Evolutionary conservation across 257 asterid species (phyloP), one percentile per base, ranked within the genome.

Genomic region (Leonotis leonurus): DNA sequence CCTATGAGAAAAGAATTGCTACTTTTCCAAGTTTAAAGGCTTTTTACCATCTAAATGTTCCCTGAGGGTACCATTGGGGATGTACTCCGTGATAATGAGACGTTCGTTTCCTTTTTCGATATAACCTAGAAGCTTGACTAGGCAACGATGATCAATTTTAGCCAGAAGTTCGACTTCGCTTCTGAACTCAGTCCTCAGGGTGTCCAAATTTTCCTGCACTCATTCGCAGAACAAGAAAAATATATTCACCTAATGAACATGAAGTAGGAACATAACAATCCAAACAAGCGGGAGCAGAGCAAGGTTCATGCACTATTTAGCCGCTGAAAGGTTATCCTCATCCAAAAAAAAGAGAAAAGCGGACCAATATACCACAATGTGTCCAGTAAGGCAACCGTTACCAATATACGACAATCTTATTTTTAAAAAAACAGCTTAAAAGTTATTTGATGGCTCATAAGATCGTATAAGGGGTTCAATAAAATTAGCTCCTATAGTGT

Each of bases 121-220:
- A 62, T 82, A 93, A 65, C 96, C 99, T 68, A 93, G 96, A 55
- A 87, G 88, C 87, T 86, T 89, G 63, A 93, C 99, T 70, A 93
- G 80, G 81, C 77, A 89, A 20, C 97, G 94, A 62, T 93, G 99
- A 22, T 93, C 99, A 60, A 89, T 93, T 77, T 89, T 93, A 54
- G 99, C 84, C 56, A 93, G 89, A 66, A 93, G 90, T 72, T 93
- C 96, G 65, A 89, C 85, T 87, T 90, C 99, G 60, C 95, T 93
- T 74, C 79, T 81, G 73, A 89, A 89, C 68, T 93, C 94, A 61
- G 83, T 77, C 43, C 76, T 67, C 44, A 89, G 72, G 40, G 87
- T 65, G 11, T 82, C 92, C 68, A 81, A 77, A 65, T 78, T 75
- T 62, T 83, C 90, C 95, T 87, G 85, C 74, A 69, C 50, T 35